These are phyloP conservation scores for Tricholoma furcatifolium DNA, from an alignment of 768 basidiomycete species.

Conservation along the genomic window DNA sequence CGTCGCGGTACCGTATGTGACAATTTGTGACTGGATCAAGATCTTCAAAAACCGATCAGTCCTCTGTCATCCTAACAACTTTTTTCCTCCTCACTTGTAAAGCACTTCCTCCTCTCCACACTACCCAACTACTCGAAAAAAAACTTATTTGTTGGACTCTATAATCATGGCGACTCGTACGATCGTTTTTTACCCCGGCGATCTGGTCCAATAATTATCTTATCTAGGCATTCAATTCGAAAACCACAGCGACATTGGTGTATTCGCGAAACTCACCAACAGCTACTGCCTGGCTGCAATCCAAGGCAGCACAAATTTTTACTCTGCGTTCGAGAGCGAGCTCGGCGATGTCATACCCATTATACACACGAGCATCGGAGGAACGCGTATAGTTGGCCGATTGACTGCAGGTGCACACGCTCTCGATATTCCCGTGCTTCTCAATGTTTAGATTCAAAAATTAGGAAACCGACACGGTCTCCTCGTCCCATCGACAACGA, in stretches of 20 bases:
- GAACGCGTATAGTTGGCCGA: constrained; percentile 91
- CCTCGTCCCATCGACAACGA: constrained; percentile 92
- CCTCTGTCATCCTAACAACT: constrained; percentile 7
- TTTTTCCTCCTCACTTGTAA: constrained; percentile 14
- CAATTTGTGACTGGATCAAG: constrained; percentile 20
- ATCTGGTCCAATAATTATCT: constrained; percentile 17
- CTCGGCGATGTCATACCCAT: constrained; percentile 92
- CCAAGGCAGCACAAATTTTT: constrained; percentile 95
- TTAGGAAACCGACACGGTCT: constrained; percentile 95
- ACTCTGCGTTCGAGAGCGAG: constrained; percentile 96
- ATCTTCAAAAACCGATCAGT: constrained; percentile 6
- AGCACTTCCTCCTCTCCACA: constrained; percentile 7
- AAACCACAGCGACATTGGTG: constrained; percentile 93
- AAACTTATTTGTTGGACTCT: constrained; percentile 8
- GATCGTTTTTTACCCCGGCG: constrained; percentile 14
- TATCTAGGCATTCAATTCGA: constrained; percentile 86
- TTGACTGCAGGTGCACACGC: constrained; percentile 75
- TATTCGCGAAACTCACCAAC: constrained; percentile 97
- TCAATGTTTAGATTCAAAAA: neutral
- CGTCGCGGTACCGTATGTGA: constrained; percentile 18
- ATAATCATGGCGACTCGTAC: constrained; percentile 48
- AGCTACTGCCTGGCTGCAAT: constrained; percentile 94
- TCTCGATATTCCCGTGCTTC: neutral
- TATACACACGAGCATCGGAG: constrained; percentile 93
- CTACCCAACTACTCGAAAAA: constrained; percentile 3